Evolutionary conservation across 2,329 filamentous ascomycete genomes (phyloP), one percentile per base, ranked within the genome.

Genomic region (Diplodia seriata): DNA sequence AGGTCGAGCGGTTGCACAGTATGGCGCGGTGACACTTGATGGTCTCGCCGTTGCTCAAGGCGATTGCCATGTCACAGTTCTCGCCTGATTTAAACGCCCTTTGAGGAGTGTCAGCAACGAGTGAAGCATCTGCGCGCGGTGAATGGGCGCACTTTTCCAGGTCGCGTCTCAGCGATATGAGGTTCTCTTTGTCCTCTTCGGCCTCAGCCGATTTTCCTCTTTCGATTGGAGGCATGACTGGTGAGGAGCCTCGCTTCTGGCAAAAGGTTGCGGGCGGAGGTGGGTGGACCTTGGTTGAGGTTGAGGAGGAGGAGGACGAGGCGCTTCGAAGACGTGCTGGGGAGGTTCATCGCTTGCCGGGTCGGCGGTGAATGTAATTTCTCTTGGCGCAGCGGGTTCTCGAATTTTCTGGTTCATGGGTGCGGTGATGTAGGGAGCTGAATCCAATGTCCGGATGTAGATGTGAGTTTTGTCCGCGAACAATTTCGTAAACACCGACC

Each of bases 51-150:
- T 55, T 26, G 9, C 15, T 56, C 15, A 47, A 26, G 1, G 23
- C 23, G 14, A 66, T 23, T 14, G 33, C 56, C 49, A 66, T 15
- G 36, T 66, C 63, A 36, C 20, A 29, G 18, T 55, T 26, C 11
- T 9, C 26, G 2, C 51, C 9, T 5, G 63, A 14, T 4, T 49
- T 7, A 2, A 55, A 20, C 1, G 14, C 18, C 2, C 63, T 66
- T 43, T 9, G 8, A 43, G 7, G 5, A 7, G 7, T 43, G 40
- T 43, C 18, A 43, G 40, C 3, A 4, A 4, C 4, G 26, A 26
- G 26, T 26, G 2, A 4, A 26, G 26, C 26, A 26, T 26, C 26
- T 26, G 26, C 26, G 26, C 26, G 26, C 26, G 26, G 26, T 40
- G 38, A 14, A 5, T 43, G 2, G 4, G 2, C 15, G 38, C 15